Percentiles rank a stretch among this genome's conserved stretches.
phyloP scores from a whole-genome alignment of 179 eudicot genomes.

The Patellifolia procumbens region DNA sequence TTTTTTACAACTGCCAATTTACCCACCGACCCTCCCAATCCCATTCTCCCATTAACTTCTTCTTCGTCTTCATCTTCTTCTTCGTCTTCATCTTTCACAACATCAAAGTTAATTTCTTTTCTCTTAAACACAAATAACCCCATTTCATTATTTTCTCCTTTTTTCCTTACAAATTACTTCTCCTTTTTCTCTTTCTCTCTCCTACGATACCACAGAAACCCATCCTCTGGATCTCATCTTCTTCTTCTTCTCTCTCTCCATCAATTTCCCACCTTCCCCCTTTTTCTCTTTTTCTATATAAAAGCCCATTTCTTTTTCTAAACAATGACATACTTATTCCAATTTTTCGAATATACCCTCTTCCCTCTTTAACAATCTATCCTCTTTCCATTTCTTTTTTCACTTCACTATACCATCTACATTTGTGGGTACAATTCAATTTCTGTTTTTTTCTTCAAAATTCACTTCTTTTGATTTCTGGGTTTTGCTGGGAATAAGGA shows the following conservation, averaged over 20 bases:
- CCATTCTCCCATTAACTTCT: not conserved
- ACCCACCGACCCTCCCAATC: conserved; percentile 4
- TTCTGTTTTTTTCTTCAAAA: not conserved
- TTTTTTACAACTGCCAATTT: not conserved
- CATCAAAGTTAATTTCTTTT: not conserved
- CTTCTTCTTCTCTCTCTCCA: not conserved
- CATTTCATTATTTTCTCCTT: too few relatives aligned
- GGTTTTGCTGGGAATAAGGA: conserved; percentile 12
- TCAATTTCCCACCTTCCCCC: conserved; percentile 2
- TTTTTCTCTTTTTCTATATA: not conserved
- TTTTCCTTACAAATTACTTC: not conserved
- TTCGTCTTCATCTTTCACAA: not conserved
- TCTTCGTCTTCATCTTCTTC: not conserved
- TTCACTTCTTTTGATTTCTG: conserved; percentile 3
- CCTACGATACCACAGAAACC: conserved; percentile 13
- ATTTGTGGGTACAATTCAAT: conserved; percentile 22
- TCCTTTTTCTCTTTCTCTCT: conserved; percentile 19
- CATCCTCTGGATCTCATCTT: conserved; percentile 19
- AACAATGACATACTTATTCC: conserved; percentile 5
- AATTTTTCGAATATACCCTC: conserved; percentile 3
- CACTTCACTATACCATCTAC: conserved; percentile 15
- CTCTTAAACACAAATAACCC: not conserved
- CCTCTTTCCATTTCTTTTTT: not conserved
- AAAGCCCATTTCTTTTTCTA: conserved; percentile 4
- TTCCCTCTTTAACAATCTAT: not conserved